Base-by-base conservation (phyloP, 1,284 basidiomycete genomes). In the Malassezia equina region DNA sequence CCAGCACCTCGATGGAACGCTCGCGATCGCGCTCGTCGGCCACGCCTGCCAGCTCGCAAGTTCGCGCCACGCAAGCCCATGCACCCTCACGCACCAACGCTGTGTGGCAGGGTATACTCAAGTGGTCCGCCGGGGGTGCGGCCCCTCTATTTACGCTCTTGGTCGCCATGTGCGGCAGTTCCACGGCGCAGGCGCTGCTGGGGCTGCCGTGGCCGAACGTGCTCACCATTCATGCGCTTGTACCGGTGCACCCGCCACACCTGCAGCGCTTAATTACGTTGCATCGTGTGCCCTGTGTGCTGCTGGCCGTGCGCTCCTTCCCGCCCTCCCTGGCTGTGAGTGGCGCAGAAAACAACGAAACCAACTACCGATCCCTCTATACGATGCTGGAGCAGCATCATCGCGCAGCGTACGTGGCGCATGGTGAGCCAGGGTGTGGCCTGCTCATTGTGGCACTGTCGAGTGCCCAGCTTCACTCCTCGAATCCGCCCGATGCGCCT, bases 91-190 rank as follows among this genome's bases (percentile, higher is more conserved):
- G 59, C n/a, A 50, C 60, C 15, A 61, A 55, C 40, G 55, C 60
- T 12, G 67, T 66, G 45, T 69, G 67, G 67, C 48, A 60, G 21
- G 67, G 67, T 32, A 55, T 64, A 9, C 52, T 69, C 32, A 62
- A 59, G 17, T 69, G 67, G 65, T 58, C 51, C n/a, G 46, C 65
- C 28, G 58, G 52, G 1, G 61, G 59, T 15, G 53, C 59, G 12
- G 39, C 41, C 8, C 61, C 63, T 15, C 58, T 63, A 27, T 60
- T 64, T 13, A 64, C 65, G 9, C 61, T 66, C 1, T 57, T 66
- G n/a, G 61, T 66, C 24, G 60, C 62, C 9, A 48, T 32, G 29
- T 36, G 33, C 19, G 46, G 46, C 33, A 17, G 33, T 7, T 60
- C 65, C 19, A 61, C 62, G 24, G 60, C 57, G 27, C 33, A 17